Conservation (phyloP, 2,329 filamentous ascomycete genomes). For the Diaporthe ilicicola region DNA sequence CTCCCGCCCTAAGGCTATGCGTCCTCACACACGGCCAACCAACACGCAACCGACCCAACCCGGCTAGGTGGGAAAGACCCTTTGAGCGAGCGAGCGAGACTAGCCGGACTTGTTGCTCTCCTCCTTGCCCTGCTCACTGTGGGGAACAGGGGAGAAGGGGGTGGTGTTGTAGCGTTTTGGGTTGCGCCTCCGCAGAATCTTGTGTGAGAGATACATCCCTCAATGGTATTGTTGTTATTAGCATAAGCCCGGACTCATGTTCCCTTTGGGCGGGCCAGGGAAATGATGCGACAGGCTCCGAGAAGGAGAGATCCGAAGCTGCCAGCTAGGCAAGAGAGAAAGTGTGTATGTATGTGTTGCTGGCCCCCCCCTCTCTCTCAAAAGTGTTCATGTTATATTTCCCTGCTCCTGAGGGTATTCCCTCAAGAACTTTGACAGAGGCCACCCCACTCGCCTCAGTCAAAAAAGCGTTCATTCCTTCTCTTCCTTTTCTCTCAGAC, state of each 20-base stretch:
- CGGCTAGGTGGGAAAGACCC: neutral
- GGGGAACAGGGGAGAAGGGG: slow-evolving; percentile 12
- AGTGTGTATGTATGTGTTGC: neutral
- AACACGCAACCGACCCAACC: neutral
- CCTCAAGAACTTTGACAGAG: slow-evolving; percentile 2
- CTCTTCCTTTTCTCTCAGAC: slow-evolving; percentile 25
- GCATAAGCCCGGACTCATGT: slow-evolving; percentile 14
- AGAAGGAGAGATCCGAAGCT: neutral
- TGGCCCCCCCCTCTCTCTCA: neutral
- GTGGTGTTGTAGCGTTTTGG: neutral
- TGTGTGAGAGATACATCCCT: neutral
- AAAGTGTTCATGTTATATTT: slow-evolving; percentile 13
- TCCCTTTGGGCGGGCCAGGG: slow-evolving; percentile 15
- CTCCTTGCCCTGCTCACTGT: neutral
- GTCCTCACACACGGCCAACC: slow-evolving; percentile 19
- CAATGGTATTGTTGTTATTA: neutral
- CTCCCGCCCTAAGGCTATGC: slow-evolving; percentile 31
- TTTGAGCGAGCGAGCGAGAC: neutral
- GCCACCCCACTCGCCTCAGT: slow-evolving; percentile 22
- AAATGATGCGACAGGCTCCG: slow-evolving; percentile 1
- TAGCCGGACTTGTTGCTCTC: neutral
- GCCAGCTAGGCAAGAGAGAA: neutral
- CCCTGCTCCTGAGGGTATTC: slow-evolving; percentile 22
- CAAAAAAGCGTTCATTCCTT: slow-evolving; percentile 32
- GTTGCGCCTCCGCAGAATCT: too few species aligned